A percentile compares a stretch with the other conserved stretches of the same genome.
These are phyloP conservation scores for Hypoxylon intermedium DNA, from an alignment of 495 filamentous ascomycete genomes.

Conservation along the genomic window DNA sequence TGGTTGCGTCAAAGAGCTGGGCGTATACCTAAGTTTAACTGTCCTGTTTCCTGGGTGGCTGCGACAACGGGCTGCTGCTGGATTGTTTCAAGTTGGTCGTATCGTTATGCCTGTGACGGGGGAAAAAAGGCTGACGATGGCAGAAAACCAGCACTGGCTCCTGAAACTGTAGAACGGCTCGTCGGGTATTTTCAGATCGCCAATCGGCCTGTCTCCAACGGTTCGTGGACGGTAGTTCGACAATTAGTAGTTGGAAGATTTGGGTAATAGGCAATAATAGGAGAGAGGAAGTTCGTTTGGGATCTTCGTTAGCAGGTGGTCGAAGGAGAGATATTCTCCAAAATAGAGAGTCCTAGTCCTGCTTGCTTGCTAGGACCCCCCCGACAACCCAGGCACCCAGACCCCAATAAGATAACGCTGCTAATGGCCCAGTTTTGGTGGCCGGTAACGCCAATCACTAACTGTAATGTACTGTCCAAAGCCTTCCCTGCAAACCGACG, in stretches of 20 bases:
- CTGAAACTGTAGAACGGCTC: slow-evolving; percentile 16
- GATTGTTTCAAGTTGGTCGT: slow-evolving; percentile 39
- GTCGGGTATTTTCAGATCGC: slow-evolving; percentile 18
- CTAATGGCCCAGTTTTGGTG: slow-evolving; percentile 36
- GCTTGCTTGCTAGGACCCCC: slow-evolving; percentile 1
- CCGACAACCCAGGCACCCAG: slow-evolving; percentile 8
- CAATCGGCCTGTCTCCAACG: slow-evolving; percentile 2
- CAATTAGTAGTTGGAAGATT: neutral
- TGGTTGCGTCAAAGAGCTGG: slow-evolving; percentile 19
- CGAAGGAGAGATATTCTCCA: slow-evolving; percentile 22
- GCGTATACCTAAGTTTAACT: slow-evolving; percentile 23
- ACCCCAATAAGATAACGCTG: slow-evolving; percentile 30
- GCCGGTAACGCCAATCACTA: slow-evolving; percentile 25
- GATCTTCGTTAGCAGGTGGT: slow-evolving; percentile 14
- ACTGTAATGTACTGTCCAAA: too few relatives aligned
- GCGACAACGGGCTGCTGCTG: slow-evolving; percentile 20
- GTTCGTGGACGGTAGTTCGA: slow-evolving; percentile 1
- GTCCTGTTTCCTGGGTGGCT: slow-evolving; percentile 21
- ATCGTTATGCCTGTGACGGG: slow-evolving; percentile 26
- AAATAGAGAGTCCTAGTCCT: slow-evolving; percentile 12
- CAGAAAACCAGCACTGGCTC: slow-evolving; percentile 23
- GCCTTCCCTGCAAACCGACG: slow-evolving; percentile 26
- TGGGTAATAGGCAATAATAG: neutral
- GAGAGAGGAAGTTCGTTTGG: slow-evolving; percentile 9
- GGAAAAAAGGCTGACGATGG: slow-evolving; percentile 9